Percentiles rank a stretch among this genome's conserved stretches.
These are phyloP conservation scores for Talaromyces albobiverticillius DNA, from an alignment of 2,329 filamentous ascomycete genomes.

Conservation along the genomic window DNA sequence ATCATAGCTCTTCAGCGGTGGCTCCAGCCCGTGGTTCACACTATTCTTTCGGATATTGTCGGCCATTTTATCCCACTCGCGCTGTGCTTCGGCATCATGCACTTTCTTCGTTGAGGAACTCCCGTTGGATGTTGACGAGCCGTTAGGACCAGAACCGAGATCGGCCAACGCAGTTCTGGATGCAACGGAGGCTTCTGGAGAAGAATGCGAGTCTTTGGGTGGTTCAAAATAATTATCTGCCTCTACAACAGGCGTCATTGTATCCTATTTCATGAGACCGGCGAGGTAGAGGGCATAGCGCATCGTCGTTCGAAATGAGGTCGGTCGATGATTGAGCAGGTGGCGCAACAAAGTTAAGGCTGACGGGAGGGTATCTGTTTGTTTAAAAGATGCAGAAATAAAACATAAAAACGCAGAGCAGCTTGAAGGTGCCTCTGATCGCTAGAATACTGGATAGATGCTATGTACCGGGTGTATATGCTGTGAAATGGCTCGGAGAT, in stretches of 20 bases:
- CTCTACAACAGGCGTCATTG: conserved; percentile 10
- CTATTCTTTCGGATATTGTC: neutral
- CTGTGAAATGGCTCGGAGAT: neutral
- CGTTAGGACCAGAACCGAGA: conserved; percentile 14
- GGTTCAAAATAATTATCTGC: neutral
- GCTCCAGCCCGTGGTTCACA: neutral
- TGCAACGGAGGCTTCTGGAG: neutral
- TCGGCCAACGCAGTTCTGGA: conserved; percentile 11
- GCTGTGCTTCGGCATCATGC: conserved; percentile 10
- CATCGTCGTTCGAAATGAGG: neutral
- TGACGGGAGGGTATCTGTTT: neutral
- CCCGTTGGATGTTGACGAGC: neutral
- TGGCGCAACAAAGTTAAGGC: neutral
- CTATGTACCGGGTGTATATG: neutral
- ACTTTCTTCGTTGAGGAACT: neutral
- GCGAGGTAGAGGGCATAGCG: conserved; percentile 4
- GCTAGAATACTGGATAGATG: neutral
- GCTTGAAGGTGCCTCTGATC: neutral
- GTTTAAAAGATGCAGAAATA: neutral
- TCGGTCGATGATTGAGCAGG: neutral
- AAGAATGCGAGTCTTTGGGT: neutral
- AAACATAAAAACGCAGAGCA: too few species aligned
- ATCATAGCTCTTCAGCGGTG: neutral
- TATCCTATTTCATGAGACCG: conserved; percentile 2
- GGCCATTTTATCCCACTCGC: conserved; percentile 12